These are phyloP conservation scores for Solanum hybrid DNA, from an alignment of 305 asterid species.

Conservation along the genomic window DNA sequence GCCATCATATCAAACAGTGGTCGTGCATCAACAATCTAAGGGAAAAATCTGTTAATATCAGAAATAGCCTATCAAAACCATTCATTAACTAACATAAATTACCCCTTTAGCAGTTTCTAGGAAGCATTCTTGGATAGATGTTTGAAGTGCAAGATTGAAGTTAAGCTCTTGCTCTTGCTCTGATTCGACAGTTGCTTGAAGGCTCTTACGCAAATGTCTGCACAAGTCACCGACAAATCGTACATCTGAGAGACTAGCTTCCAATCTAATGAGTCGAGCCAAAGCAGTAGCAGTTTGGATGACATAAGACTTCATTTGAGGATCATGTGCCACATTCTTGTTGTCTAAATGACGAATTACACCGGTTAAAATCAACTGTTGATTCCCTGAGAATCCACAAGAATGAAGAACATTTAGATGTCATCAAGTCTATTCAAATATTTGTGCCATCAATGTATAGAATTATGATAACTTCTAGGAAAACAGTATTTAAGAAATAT, in stretches of 20 bases:
- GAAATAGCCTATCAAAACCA: background rate
- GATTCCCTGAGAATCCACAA: conserved; percentile 43
- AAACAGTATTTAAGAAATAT: background rate
- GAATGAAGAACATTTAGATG: conserved; percentile 3
- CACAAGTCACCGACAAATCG: conserved; percentile 87
- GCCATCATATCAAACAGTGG: conserved; percentile 96
- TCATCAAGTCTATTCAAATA: background rate
- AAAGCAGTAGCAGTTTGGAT: conserved; percentile 67
- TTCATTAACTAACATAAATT: conserved; percentile 14
- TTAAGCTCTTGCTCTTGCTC: conserved; percentile 56
- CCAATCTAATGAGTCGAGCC: conserved; percentile 70
- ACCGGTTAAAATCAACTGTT: conserved; percentile 60
- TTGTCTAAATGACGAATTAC: conserved; percentile 89
- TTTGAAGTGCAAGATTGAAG: conserved; percentile 53
- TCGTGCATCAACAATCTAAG: conserved; percentile 66
- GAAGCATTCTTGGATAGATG: conserved; percentile 72
- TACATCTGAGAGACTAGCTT: conserved; percentile 53
- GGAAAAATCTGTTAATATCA: background rate
- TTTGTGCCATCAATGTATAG: background rate
- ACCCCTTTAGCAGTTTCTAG: conserved; percentile 96
- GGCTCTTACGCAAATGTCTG: conserved; percentile 85
- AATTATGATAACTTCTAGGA: background rate
- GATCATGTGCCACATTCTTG: conserved; percentile 76
- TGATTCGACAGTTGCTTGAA: conserved; percentile 75
- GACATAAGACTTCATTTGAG: conserved; percentile 58